Evolutionary conservation across 225 moss, liverwort and hornwort species (phyloP).

Genomic region (Straminergon stramineum): DNA sequence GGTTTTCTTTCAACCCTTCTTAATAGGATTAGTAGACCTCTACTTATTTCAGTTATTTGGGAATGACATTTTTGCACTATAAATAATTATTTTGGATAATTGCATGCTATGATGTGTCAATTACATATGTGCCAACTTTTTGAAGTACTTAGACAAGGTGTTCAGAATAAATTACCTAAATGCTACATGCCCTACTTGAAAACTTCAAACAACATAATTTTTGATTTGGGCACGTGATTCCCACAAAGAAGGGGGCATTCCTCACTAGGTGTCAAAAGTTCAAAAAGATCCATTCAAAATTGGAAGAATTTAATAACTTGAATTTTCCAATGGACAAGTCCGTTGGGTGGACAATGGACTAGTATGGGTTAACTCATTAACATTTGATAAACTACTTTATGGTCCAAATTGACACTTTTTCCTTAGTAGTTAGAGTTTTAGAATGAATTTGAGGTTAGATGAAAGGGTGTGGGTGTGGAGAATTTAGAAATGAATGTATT

Average conservation of each 20-base stretch:
- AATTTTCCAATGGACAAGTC: not conserved
- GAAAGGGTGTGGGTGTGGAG: too few species aligned
- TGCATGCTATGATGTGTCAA: not conserved
- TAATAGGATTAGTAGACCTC: not conserved
- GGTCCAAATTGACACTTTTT: too few species aligned
- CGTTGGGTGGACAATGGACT: fast-evolving
- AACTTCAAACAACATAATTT: too few species aligned
- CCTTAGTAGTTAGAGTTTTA: too few species aligned
- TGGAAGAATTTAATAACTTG: fast-evolving
- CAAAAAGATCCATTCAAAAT: not conserved
- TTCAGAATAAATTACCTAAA: not conserved
- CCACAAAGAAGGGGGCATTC: too few species aligned
- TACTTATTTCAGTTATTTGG: not conserved
- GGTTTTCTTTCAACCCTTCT: not conserved
- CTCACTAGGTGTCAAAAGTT: not conserved
- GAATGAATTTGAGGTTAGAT: too few species aligned
- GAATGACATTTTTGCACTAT: not conserved
- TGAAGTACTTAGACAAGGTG: not conserved
- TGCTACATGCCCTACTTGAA: not conserved
- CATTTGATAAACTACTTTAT: too few species aligned
- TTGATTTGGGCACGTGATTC: too few species aligned
- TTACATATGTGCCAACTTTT: not conserved
- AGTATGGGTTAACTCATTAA: too few species aligned
- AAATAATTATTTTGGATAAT: not conserved
- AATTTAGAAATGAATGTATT: too few species aligned